Evolutionary conservation across 2,329 filamentous ascomycete species (phyloP), one percentile per base, ranked within the genome.

Genomic region (Microsporum canis): DNA sequence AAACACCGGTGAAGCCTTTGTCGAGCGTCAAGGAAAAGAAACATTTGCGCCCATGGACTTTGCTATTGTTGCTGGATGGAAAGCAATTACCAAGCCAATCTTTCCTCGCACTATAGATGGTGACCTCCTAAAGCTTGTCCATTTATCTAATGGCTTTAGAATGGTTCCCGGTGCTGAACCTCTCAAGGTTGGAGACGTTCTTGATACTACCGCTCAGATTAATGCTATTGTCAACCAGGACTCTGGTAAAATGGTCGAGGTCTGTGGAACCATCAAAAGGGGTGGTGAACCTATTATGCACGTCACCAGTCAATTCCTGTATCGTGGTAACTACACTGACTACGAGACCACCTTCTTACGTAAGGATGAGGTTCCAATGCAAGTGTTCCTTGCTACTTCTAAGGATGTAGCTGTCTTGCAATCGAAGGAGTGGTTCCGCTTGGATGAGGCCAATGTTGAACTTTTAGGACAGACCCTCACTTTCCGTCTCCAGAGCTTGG

Each of bases 311-410:
- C 94, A 99, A 75, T 99, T 99, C 82, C 76, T 99, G 70, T 99
- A 99, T 81, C 88, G 95, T 57, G 94, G 94, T 61, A 81, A 82
- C 34, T 99, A 99, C 78, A 88, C 83, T 61, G 95, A 99, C 75
- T 99, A 85, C 68, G 88, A 96, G 78, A 99, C 96, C 78, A 99
- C 95, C 5, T 99, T 99, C 85, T 91, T 97, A 78, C 88, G 94
- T 72, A 97, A 96, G 83, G 84, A 86, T 5, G 94, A 99, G 78
- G 95, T 89, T 1, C 91, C 92, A 0, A 94, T 97, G 81, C 89
- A 99, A 76, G 80, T 99, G 33, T 88, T 95, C 71, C 83, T 99
- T 57, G 86, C 82, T 12, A 91, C 90, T 2, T 87, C 84, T 71
- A 95, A 94, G 78, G 95, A 99, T 68, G 86, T 99, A 45, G 92